Base-by-base conservation (phyloP, 169 alveolate genomes). In the Pseudocohnilembus persalinus region DNA sequence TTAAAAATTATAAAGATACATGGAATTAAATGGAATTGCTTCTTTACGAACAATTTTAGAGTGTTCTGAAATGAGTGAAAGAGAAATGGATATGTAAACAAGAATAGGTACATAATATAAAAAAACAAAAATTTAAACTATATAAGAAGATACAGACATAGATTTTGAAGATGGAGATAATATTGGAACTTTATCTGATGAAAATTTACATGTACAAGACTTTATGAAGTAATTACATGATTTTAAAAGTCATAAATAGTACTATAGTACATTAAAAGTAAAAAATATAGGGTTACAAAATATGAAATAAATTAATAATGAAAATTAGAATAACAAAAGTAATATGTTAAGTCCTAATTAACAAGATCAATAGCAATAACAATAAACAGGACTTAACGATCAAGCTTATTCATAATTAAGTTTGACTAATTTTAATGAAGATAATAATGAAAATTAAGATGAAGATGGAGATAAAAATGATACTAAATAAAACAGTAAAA, bases 21-120 rank as follows among this genome's bases (percentile, higher is more conserved):
- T 33, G 16, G 30, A 79, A 63, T 34, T 34, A n/a, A 35, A 79
- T 28, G 49, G 49, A 20, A 79, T 79, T 68, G 26, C 65, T 24
- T 35, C 76, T 64, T 75, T 79, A 49, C 34, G 31, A 11, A 79
- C 84, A 0, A 79, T 79, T 24, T 79, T 79, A 63, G 84, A 79
- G 49, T 49, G 74, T 27, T 79, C 84, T 0, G 84, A 79, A 64
- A 79, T 64, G 35, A 49, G 77, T 29, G 84, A 79, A 79, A 49
- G 84, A 29, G 76, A 79, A 29, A 28, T 79, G 4, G 84, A 79
- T 63, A 49, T 49, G 68, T 11, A 20, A 49, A 11, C 20, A 20
- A 4, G 4, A 49, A 11, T 20, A 4, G 20, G 4, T 11, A 49
- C 68, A 11, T 49, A 49, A 49, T 49, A 4, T 49, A 11, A 49